Conservation (phyloP, 2,329 filamentous ascomycete genomes). For the Aspergillus ochraceus region DNA sequence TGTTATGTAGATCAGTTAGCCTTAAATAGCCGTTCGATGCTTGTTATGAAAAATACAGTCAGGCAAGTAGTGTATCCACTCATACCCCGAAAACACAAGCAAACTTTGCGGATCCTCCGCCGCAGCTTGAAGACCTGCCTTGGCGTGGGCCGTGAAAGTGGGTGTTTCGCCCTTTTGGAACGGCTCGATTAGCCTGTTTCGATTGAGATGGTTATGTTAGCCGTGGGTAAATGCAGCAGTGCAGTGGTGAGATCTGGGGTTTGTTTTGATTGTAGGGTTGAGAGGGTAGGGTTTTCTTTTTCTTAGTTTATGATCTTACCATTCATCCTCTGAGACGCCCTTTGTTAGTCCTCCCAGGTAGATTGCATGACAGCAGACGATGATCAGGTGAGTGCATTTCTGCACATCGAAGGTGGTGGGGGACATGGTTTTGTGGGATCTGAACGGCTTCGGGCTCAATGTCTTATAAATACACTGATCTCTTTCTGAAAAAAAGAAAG, state of each 20-base stretch:
- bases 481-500: too few species aligned
- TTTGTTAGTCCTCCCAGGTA: slow-evolving; percentile 61
- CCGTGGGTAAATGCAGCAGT: background rate
- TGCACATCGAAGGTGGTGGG: background rate
- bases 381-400: slow-evolving; percentile 58
- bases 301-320: slow-evolving; percentile 39
- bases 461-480: too few species aligned
- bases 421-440: background rate
- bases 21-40: background rate
- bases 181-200: slow-evolving; percentile 62
- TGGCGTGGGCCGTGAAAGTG: slow-evolving; percentile 76
- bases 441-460: background rate
- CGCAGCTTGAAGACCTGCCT: slow-evolving; percentile 60
- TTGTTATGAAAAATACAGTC: too few species aligned
- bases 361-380: slow-evolving; percentile 84
- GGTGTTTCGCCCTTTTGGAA: slow-evolving; percentile 78
- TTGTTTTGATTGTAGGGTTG: too few species aligned
- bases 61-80: slow-evolving; percentile 26
- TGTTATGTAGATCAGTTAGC: slow-evolving; percentile 27
- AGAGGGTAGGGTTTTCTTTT: background rate
- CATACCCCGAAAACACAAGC: slow-evolving; percentile 72
- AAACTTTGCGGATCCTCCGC: slow-evolving; percentile 49
- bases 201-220: background rate
- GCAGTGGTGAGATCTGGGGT: too few species aligned
- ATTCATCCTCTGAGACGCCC: slow-evolving; percentile 60